Evolutionary conservation across 768 basidiomycete species (phyloP).

Genomic region (Multifurca ochricompacta): DNA sequence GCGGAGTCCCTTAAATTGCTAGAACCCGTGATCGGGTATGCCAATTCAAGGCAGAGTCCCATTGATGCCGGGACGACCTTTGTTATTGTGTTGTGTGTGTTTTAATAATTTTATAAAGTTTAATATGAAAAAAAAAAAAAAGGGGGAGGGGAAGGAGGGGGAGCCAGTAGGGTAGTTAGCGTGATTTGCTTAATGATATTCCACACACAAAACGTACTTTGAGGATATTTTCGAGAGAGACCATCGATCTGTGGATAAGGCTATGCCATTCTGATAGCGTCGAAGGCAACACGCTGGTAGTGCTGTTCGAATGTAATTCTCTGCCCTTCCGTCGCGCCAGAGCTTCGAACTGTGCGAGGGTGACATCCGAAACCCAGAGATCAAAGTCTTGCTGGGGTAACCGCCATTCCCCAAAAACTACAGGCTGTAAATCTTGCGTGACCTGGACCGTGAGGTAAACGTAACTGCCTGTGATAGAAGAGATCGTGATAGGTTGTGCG

Average conservation of each 20-base stretch:
- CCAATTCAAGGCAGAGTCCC: slow-evolving; percentile 79
- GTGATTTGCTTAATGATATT: slow-evolving; percentile 8
- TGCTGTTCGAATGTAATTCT: slow-evolving; percentile 28
- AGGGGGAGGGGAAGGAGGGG: too few relatives aligned
- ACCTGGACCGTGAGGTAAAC: slow-evolving; percentile 84
- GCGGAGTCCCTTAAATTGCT: slow-evolving; percentile 33
- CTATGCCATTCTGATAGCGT: slow-evolving; percentile 39
- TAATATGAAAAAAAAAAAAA: slow-evolving; percentile 4
- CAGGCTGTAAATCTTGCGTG: slow-evolving; percentile 86
- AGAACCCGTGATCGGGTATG: slow-evolving; percentile 52
- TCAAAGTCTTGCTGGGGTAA: slow-evolving; percentile 69
- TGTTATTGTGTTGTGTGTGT: neutral
- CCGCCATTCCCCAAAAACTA: slow-evolving; percentile 68
- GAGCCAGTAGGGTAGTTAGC: too few relatives aligned
- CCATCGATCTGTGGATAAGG: slow-evolving; percentile 46
- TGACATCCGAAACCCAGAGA: slow-evolving; percentile 78
- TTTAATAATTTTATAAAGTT: slow-evolving; percentile 12
- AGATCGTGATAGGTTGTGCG: slow-evolving; percentile 64
- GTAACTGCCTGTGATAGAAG: slow-evolving; percentile 86
- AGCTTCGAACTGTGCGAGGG: slow-evolving; percentile 66
- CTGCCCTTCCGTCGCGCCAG: slow-evolving; percentile 50
- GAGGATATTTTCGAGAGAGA: slow-evolving; percentile 68
- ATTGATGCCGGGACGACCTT: slow-evolving; percentile 54
- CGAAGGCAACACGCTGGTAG: slow-evolving; percentile 16
- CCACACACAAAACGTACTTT: slow-evolving; percentile 41